phyloP scores from a whole-genome alignment of 495 filamentous ascomycete genomes.

The Chaetomium tenue region DNA sequence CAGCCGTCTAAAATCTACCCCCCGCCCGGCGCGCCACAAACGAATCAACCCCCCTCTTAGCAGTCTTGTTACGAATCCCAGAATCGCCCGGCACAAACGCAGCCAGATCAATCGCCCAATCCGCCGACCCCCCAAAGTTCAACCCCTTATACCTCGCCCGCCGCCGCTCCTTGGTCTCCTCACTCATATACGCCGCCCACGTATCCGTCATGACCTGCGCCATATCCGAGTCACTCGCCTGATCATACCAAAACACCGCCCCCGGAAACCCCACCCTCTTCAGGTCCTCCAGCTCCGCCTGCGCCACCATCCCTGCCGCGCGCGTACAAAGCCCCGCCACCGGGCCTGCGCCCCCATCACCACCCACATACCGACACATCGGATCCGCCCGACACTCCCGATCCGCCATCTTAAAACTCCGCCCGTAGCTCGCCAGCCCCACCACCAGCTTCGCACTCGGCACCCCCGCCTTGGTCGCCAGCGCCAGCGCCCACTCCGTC shows the following conservation, averaged over 20 bases:
- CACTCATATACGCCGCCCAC: slow-evolving; percentile 20
- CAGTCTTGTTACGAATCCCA: background rate
- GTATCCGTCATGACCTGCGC: slow-evolving; percentile 1
- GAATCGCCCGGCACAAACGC: background rate
- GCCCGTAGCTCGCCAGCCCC: slow-evolving; percentile 41
- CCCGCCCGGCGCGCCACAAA: background rate
- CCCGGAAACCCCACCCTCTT: background rate
- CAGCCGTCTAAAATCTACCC: too few species aligned
- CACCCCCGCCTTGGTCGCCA: slow-evolving; percentile 53
- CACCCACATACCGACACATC: slow-evolving; percentile 22
- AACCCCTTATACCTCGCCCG: slow-evolving; percentile 9
- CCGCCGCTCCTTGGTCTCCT: slow-evolving; percentile 4
- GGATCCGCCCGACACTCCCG: slow-evolving; percentile 13
- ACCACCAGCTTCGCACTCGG: slow-evolving; percentile 40
- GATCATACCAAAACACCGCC: background rate
- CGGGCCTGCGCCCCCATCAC: too few species aligned
- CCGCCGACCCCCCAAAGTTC: slow-evolving; percentile 16
- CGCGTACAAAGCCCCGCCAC: slow-evolving; percentile 21
- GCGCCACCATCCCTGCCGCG: slow-evolving; percentile 14
- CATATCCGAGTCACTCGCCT: slow-evolving; percentile 15
- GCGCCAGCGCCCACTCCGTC: slow-evolving; percentile 39
- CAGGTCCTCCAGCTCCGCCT: slow-evolving; percentile 23
- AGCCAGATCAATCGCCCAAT: slow-evolving; percentile 19
- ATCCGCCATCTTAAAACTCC: slow-evolving; percentile 35
- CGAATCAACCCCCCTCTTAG: background rate